phyloP scores from a whole-genome alignment of 83 land plant genomes.

The Diphasiastrum complanatum region DNA sequence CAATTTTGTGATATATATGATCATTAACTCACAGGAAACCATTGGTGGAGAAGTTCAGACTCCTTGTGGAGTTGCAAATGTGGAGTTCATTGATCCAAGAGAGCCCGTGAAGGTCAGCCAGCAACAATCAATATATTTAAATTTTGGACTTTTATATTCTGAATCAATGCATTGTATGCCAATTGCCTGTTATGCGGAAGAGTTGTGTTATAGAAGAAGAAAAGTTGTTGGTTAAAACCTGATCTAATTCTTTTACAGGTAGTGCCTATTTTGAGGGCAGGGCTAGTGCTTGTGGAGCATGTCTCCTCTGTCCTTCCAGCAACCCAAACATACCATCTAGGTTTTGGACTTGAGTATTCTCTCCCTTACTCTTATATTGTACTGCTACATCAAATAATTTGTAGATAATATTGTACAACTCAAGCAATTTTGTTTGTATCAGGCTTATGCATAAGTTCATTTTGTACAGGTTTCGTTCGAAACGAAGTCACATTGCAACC shows the following conservation, averaged over 20 bases:
- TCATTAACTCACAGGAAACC: conserved; percentile 44
- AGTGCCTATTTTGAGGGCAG: conserved; percentile 95
- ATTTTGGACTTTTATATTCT: neutral
- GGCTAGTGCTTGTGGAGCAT: conserved; percentile 82
- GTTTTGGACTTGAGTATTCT: conserved; percentile 27
- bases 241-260: conserved; percentile 39
- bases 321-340: conserved; percentile 85
- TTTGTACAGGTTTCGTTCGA: conserved; percentile 62
- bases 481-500: conserved; percentile 85
- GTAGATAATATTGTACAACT: neutral
- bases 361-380: neutral
- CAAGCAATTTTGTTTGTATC: neutral
- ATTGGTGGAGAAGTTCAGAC: conserved; percentile 78
- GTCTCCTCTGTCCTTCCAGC: conserved; percentile 79
- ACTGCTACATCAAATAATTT: neutral
- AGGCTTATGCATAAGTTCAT: neutral
- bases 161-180: neutral
- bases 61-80: conserved; percentile 82
- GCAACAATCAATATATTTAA: neutral
- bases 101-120: conserved; percentile 78
- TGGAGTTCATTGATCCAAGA: conserved; percentile 92
- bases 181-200: neutral
- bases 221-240: neutral
- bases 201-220: neutral
- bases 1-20: neutral